These are phyloP conservation scores for Talaromyces piceae DNA, from an alignment of 2,329 filamentous ascomycete species.

Conservation along the genomic window DNA sequence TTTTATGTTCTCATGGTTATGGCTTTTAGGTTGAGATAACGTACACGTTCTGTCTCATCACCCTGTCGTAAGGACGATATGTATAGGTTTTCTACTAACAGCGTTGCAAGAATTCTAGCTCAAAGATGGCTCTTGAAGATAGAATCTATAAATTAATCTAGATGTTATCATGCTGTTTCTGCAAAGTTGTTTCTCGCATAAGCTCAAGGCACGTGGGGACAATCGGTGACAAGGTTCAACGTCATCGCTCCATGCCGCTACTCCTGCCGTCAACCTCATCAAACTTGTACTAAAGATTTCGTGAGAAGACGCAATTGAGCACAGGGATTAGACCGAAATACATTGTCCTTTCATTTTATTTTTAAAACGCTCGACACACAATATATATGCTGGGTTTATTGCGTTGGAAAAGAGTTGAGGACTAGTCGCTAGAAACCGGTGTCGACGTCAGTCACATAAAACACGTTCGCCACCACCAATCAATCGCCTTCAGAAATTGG, in stretches of 20 bases:
- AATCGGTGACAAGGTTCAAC: slow-evolving; percentile 6
- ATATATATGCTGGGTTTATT: too few relatives aligned
- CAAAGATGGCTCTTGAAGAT: not conserved
- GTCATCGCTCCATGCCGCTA: slow-evolving; percentile 3
- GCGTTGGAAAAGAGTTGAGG: not conserved
- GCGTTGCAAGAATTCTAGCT: not conserved
- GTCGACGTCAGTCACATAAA: not conserved
- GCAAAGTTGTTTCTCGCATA: not conserved
- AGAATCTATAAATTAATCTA: not conserved
- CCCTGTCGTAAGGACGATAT: not conserved
- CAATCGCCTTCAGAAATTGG: not conserved
- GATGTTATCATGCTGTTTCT: not conserved
- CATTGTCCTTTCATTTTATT: too few relatives aligned
- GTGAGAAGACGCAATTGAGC: not conserved
- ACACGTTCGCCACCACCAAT: not conserved
- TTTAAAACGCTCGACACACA: too few relatives aligned
- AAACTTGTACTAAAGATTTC: too few relatives aligned
- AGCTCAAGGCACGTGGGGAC: not conserved
- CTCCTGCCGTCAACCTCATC: not conserved
- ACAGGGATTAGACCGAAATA: not conserved
- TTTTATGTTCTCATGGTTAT: not conserved
- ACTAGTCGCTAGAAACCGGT: not conserved
- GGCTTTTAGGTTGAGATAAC: not conserved
- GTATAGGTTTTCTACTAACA: not conserved
- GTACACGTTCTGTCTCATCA: not conserved